Evolutionary conservation across 2,329 filamentous ascomycete species (phyloP).

Genomic region (Pseudogymnoascus sp.): DNA sequence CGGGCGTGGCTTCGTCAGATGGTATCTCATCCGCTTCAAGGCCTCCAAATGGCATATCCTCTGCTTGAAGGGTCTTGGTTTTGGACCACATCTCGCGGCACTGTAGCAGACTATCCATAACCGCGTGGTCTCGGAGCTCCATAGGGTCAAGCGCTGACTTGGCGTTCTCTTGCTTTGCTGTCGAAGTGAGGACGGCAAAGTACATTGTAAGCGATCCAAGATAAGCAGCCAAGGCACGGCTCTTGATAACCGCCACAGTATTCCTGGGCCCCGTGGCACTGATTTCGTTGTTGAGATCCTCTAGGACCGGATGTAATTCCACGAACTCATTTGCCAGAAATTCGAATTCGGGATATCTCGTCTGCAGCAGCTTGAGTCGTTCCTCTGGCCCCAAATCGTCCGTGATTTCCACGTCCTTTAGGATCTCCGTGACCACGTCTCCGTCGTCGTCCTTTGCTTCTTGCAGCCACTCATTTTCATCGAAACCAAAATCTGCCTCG

Average conservation of each 20-base stretch:
- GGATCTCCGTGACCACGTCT: conserved; percentile 72
- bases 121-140: conserved; percentile 79
- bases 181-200: conserved; percentile 84
- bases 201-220: conserved; percentile 84
- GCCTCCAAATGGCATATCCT: conserved; percentile 28
- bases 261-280: neutral
- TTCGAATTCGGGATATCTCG: conserved; percentile 87
- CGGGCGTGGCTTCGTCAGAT: conserved; percentile 12
- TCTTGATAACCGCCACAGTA: conserved; percentile 56
- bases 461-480: conserved; percentile 76
- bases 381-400: conserved; percentile 71
- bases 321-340: conserved; percentile 64
- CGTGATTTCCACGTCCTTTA: conserved; percentile 75
- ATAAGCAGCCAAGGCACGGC: conserved; percentile 76
- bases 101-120: conserved; percentile 78
- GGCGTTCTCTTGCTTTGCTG: conserved; percentile 50
- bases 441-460: conserved; percentile 40
- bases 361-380: conserved; percentile 63
- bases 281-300: conserved; percentile 44
- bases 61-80: conserved; percentile 53
- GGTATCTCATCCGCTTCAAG: conserved; percentile 27
- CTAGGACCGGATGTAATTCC: conserved; percentile 46
- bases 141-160: conserved; percentile 56
- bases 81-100: conserved; percentile 74
- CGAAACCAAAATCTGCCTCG: conserved; percentile 87